These are phyloP conservation scores for Nemania sp. DNA, from an alignment of 2,329 filamentous ascomycete species.

Conservation along the genomic window DNA sequence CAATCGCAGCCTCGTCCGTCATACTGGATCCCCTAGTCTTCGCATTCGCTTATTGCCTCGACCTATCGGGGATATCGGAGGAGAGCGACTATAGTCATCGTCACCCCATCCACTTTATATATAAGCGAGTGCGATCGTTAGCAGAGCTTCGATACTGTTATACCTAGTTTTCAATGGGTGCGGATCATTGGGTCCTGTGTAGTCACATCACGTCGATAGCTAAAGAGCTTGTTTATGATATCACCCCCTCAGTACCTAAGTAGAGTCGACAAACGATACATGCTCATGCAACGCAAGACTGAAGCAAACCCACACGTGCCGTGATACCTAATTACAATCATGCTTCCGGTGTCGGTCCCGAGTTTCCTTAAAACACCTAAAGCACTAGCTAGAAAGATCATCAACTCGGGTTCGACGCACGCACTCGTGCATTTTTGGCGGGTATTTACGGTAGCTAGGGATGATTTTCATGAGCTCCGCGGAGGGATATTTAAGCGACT, in stretches of 20 bases:
- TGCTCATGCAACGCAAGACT: background rate
- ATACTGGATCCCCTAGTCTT: conserved; percentile 14
- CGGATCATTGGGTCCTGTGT: background rate
- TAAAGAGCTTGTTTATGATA: background rate
- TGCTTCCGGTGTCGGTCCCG: background rate
- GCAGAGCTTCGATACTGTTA: background rate
- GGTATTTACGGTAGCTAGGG: background rate
- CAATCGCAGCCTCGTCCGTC: conserved; percentile 14
- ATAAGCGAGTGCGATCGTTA: background rate
- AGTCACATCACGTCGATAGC: background rate
- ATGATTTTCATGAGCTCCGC: too few species aligned
- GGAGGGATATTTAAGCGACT: background rate
- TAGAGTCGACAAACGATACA: background rate
- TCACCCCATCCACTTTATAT: background rate
- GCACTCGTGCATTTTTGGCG: background rate
- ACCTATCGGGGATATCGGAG: conserved; percentile 15
- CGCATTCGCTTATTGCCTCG: conserved; percentile 35
- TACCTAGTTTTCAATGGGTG: background rate
- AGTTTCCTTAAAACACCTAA: background rate
- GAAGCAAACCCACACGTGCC: background rate
- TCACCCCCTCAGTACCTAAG: background rate
- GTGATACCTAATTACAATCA: background rate
- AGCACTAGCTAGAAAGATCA: background rate
- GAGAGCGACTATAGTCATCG: conserved; percentile 2
- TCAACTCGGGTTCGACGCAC: background rate